Conservation (phyloP, 1,284 basidiomycete genomes). For the Cryptococcus neoformans region DNA sequence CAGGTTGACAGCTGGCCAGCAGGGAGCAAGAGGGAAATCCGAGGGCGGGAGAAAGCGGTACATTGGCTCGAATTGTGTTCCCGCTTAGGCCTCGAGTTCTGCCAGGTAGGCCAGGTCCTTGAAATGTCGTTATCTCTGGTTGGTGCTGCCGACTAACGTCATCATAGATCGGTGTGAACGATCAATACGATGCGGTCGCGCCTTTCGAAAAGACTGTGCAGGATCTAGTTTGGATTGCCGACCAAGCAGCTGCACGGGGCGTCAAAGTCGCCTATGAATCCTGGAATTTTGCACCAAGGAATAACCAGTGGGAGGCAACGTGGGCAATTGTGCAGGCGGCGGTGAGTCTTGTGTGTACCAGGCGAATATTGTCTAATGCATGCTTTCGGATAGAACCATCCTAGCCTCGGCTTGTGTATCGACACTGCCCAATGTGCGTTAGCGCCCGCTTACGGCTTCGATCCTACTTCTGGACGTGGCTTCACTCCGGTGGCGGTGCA, state of each 20-base stretch:
- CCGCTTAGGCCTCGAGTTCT: slow-evolving; percentile 7
- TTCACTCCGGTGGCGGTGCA: slow-evolving; percentile 2
- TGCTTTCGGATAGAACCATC: slow-evolving; percentile 8
- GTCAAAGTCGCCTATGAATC: slow-evolving; percentile 4
- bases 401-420: slow-evolving; percentile 20
- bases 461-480: slow-evolving; percentile 8
- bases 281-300: slow-evolving; percentile 20
- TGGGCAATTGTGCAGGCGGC: slow-evolving; percentile 17
- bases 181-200: slow-evolving; percentile 12
- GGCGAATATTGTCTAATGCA: neutral
- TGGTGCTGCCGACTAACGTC: too few species aligned
- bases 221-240: slow-evolving; percentile 20
- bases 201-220: slow-evolving; percentile 5
- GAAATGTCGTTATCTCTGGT: too few species aligned
- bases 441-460: slow-evolving; percentile 15
- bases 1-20: slow-evolving; percentile 14
- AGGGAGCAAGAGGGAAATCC: slow-evolving; percentile 3
- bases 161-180: slow-evolving; percentile 17
- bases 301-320: slow-evolving; percentile 12
- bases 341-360: slow-evolving; percentile 3
- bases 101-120: slow-evolving; percentile 8
- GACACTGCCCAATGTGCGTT: slow-evolving; percentile 17
- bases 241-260: slow-evolving; percentile 7
- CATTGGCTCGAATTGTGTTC: slow-evolving; percentile 15
- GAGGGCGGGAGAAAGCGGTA: slow-evolving; percentile 12